Evolutionary conservation across 2,329 filamentous ascomycete species (phyloP).

Genomic region (Nemania bipapillata): DNA sequence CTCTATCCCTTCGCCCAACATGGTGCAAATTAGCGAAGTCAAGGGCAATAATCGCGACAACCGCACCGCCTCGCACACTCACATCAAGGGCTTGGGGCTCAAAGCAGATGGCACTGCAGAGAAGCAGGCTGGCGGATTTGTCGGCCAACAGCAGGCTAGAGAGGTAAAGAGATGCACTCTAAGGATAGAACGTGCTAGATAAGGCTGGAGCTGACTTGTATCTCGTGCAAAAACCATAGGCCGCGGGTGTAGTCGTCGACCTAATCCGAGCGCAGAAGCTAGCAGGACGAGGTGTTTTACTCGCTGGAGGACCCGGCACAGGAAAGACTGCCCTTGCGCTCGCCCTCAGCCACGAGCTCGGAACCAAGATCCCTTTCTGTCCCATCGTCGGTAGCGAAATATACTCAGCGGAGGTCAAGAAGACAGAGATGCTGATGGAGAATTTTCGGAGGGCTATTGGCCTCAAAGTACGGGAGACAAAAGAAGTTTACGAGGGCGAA

Average conservation of each 20-base stretch:
- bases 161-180: conserved; percentile 68
- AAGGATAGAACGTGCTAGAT: not conserved
- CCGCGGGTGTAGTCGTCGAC: conserved; percentile 94
- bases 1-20: conserved; percentile 57
- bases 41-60: conserved; percentile 95
- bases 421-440: conserved; percentile 99
- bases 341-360: conserved; percentile 94
- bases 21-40: conserved; percentile 93
- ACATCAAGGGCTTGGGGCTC: conserved; percentile 94
- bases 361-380: conserved; percentile 98
- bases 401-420: conserved; percentile 98
- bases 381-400: conserved; percentile 98
- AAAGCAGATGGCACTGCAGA: conserved; percentile 87
- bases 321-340: conserved; percentile 97
- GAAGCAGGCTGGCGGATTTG: conserved; percentile 81
- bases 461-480: conserved; percentile 95
- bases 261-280: conserved; percentile 97
- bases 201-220: conserved; percentile 37
- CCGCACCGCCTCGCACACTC: conserved; percentile 94
- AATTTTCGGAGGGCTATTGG: conserved; percentile 98
- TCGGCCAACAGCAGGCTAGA: conserved; percentile 86
- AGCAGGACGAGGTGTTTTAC: conserved; percentile 90
- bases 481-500: conserved; percentile 99
- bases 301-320: conserved; percentile 93
- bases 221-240: conserved; percentile 60